These are phyloP conservation scores for Arthrobotrys sinensis DNA, from an alignment of 2,329 filamentous ascomycete species.

Conservation along the genomic window DNA sequence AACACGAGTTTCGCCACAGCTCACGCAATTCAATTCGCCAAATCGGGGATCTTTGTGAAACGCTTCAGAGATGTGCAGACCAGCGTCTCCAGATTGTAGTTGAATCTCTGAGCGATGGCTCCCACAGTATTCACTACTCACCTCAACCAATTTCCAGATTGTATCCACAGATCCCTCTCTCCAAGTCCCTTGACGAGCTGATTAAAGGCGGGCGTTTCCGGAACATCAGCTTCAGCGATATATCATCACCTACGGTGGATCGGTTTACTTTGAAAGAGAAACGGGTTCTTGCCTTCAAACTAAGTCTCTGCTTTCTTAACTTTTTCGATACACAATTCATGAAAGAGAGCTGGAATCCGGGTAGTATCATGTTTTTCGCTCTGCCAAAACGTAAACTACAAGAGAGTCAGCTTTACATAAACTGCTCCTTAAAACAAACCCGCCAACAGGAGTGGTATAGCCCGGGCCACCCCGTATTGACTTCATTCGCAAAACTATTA, in stretches of 20 bases:
- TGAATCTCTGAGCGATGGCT: background rate
- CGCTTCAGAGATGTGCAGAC: background rate
- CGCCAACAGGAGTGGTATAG: background rate
- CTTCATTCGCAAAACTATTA: constrained; percentile 18
- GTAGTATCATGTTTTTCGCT: background rate
- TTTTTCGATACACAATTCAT: constrained; percentile 5
- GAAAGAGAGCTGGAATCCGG: constrained; percentile 12
- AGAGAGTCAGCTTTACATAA: background rate
- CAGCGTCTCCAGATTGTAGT: constrained; percentile 6
- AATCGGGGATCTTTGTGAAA: background rate
- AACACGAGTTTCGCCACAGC: background rate
- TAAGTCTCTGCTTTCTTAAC: background rate
- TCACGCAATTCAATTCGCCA: background rate
- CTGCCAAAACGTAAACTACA: constrained; percentile 4
- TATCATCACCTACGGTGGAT: background rate
- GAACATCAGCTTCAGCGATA: background rate
- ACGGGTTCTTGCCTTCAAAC: constrained; percentile 3
- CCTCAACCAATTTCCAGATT: background rate
- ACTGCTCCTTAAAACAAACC: background rate
- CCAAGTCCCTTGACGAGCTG: background rate
- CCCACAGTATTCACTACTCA: background rate
- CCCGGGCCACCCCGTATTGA: constrained; percentile 7
- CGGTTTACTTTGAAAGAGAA: constrained; percentile 1
- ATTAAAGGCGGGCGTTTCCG: background rate
- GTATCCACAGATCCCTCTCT: background rate